Percentiles rank a stretch among this genome's conserved stretches.
Conservation (phyloP, 1,139 yeast species). For the Suhomyces choctaworum region DNA sequence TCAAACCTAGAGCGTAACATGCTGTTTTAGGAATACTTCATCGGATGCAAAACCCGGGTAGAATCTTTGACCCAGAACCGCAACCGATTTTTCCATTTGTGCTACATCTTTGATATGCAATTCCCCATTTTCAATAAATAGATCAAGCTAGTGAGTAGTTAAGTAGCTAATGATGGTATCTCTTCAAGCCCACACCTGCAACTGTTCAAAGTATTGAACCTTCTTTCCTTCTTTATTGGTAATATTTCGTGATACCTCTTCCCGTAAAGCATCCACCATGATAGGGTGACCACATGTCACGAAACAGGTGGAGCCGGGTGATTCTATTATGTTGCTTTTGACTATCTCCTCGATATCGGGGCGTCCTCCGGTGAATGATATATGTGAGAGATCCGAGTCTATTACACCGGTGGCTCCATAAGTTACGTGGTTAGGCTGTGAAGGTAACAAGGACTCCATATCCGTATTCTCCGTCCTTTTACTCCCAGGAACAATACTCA, state of each 20-base stretch:
- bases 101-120: too few relatives aligned
- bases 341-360: slow-evolving; percentile 30
- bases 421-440: not conserved
- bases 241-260: slow-evolving; percentile 13
- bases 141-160: too few relatives aligned
- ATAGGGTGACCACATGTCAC: slow-evolving; percentile 40
- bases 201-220: slow-evolving; percentile 20
- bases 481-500: not conserved
- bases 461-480: not conserved
- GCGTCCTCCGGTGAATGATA: slow-evolving; percentile 31
- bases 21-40: too few relatives aligned
- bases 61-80: too few relatives aligned
- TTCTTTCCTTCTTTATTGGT: slow-evolving; percentile 16
- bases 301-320: slow-evolving; percentile 33
- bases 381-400: slow-evolving; percentile 15
- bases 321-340: slow-evolving; percentile 21
- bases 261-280: slow-evolving; percentile 26
- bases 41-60: too few relatives aligned
- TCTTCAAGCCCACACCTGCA: slow-evolving; percentile 21
- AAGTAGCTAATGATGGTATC: too few relatives aligned
- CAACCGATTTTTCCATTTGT: too few relatives aligned
- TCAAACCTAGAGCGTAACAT: too few relatives aligned
- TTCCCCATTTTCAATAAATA: too few relatives aligned
- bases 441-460: not conserved
- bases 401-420: not conserved